phyloP scores from a whole-genome alignment of 345 rosid genomes.

The Lenwebbia sp. region DNA sequence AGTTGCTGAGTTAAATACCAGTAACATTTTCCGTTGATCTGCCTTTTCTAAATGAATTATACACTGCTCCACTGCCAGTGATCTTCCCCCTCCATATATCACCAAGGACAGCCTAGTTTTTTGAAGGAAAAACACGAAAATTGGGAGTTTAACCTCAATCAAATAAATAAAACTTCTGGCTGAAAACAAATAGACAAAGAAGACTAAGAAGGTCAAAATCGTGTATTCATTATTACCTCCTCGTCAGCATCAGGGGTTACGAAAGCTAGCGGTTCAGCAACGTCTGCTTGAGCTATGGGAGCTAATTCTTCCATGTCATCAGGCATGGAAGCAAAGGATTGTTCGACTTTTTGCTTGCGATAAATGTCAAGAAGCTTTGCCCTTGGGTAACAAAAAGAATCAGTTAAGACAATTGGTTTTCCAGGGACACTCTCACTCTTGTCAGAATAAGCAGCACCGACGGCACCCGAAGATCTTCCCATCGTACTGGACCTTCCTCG shows the following conservation, averaged over 20 bases:
- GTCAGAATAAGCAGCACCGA: constrained; percentile 11
- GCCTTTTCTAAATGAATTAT: constrained; percentile 29
- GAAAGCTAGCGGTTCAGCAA: constrained; percentile 61
- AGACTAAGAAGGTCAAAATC: background rate
- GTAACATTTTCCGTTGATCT: constrained; percentile 22
- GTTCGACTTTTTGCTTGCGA: constrained; percentile 29
- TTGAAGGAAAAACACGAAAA: background rate
- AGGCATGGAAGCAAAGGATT: constrained; percentile 27
- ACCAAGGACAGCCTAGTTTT: constrained; percentile 35
- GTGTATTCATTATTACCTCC: constrained; percentile 32
- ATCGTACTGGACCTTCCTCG: constrained; percentile 53
- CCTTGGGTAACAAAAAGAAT: constrained; percentile 54
- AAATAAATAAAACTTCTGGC: background rate
- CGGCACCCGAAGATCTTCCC: constrained; percentile 23
- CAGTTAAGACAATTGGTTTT: constrained; percentile 14
- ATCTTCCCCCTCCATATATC: constrained; percentile 68
- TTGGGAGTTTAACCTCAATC: background rate
- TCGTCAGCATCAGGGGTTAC: constrained; percentile 64
- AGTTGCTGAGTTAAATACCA: constrained; percentile 16
- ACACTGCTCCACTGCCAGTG: constrained; percentile 38
- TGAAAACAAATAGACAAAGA: background rate
- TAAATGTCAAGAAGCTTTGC: constrained; percentile 72
- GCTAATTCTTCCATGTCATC: constrained; percentile 43
- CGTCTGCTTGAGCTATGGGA: constrained; percentile 26
- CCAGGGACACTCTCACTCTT: constrained; percentile 30